Percentiles rank a stretch among this genome's conserved stretches.
phyloP scores from a whole-genome alignment of 805 yeast genomes.

The Myxozyma vanderwaltii region DNA sequence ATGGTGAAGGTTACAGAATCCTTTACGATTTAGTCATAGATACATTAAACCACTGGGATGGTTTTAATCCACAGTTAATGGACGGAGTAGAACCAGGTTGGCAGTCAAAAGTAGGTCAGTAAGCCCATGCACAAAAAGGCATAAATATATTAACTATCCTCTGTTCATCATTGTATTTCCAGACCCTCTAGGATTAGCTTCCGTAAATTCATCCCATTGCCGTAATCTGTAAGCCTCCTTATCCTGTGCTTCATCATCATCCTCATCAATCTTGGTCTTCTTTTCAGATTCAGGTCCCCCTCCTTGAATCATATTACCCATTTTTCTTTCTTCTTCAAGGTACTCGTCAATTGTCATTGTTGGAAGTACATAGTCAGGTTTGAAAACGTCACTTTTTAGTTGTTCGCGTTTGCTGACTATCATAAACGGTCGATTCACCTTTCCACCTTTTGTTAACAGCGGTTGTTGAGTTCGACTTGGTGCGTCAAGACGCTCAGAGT shows the following conservation, averaged over 20 bases:
- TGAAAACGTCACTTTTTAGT: conserved; percentile 66
- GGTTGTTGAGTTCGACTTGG: conserved; percentile 43
- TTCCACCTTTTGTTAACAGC: conserved; percentile 69
- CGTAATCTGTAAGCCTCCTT: conserved; percentile 72
- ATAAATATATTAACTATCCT: conserved; percentile 44
- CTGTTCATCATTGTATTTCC: conserved; percentile 75
- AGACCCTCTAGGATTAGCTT: conserved; percentile 78
- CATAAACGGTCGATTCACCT: conserved; percentile 81
- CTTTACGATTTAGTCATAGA: conserved; percentile 12
- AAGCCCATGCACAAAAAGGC: not conserved
- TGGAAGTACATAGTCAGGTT: conserved; percentile 90
- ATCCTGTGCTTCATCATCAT: conserved; percentile 61
- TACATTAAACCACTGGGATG: conserved; percentile 12
- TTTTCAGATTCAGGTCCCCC: conserved; percentile 36
- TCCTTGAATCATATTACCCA: conserved; percentile 69
- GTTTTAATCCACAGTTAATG: conserved; percentile 3
- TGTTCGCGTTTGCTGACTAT: conserved; percentile 58
- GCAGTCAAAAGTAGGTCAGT: conserved; percentile 16
- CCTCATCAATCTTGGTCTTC: conserved; percentile 61
- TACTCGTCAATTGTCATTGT: conserved; percentile 94
- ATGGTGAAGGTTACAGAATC: conserved; percentile 34
- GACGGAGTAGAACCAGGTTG: conserved; percentile 40
- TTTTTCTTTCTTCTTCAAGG: conserved; percentile 77
- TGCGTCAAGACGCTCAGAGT: conserved; percentile 64
- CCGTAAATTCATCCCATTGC: conserved; percentile 92